Conservation (phyloP, 805 yeast genomes). For the Teunomyces funiuensis region DNA sequence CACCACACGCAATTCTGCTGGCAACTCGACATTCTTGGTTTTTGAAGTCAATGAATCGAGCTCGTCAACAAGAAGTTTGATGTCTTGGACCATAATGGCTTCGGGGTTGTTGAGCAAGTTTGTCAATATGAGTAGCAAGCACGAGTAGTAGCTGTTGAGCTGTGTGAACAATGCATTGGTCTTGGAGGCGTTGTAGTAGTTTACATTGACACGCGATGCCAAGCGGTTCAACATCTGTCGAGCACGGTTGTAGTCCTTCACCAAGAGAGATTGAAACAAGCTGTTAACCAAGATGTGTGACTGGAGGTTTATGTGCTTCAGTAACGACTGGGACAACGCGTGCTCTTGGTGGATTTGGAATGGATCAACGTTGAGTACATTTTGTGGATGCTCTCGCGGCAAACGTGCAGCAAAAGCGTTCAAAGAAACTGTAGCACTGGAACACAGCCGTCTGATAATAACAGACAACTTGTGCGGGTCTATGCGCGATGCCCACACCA, state of each 20-base stretch:
- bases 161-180: slow-evolving; percentile 1
- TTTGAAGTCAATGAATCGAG: not conserved
- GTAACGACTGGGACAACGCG: not conserved
- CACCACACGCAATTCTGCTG: not conserved
- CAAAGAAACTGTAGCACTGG: too few species aligned
- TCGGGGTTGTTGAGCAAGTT: slow-evolving; percentile 1
- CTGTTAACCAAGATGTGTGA: slow-evolving; percentile 13
- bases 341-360: not conserved
- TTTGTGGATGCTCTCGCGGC: not conserved
- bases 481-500: too few species aligned
- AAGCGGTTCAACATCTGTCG: slow-evolving; percentile 9
- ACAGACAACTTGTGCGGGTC: too few species aligned
- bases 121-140: slow-evolving; percentile 13
- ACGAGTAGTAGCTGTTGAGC: slow-evolving; percentile 15
- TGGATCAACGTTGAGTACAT: not conserved
- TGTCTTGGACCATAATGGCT: slow-evolving; percentile 9
- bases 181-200: slow-evolving; percentile 2
- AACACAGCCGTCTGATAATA: too few species aligned
- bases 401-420: not conserved
- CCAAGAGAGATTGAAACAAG: slow-evolving; percentile 15
- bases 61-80: slow-evolving; percentile 13
- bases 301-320: slow-evolving; percentile 7
- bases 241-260: slow-evolving; percentile 14
- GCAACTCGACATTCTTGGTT: not conserved
- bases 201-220: slow-evolving; percentile 5